Conservation (phyloP, 768 basidiomycete genomes). For the Leucosporidium creatinivorum region DNA sequence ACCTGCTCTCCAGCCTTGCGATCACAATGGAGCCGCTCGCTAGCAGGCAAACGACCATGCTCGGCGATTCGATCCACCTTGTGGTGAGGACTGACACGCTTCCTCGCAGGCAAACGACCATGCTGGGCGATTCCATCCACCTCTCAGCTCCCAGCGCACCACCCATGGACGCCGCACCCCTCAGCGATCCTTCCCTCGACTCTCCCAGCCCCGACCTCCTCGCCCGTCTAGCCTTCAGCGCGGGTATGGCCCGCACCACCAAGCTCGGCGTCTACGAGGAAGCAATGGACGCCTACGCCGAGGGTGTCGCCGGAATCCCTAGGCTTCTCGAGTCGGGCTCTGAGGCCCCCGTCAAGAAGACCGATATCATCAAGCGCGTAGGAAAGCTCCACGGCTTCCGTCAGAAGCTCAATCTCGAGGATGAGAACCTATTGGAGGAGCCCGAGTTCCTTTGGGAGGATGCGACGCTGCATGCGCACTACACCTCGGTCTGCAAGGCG, state of each 20-base stretch:
- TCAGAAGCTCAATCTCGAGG: conserved; percentile 81
- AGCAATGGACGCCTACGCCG: conserved; percentile 34
- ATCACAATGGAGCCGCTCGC: too few species aligned
- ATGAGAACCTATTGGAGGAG: conserved; percentile 79
- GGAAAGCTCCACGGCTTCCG: conserved; percentile 86
- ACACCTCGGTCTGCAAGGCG: conserved; percentile 74
- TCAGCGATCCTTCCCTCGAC: background rate
- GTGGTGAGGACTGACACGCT: background rate
- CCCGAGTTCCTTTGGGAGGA: conserved; percentile 94
- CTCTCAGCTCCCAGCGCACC: conserved; percentile 2
- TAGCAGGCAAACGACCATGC: conserved; percentile 19
- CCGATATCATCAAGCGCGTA: conserved; percentile 80
- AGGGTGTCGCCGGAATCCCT: conserved; percentile 25
- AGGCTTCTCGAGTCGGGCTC: conserved; percentile 29
- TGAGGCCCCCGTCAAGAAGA: conserved; percentile 39
- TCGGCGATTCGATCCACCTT: conserved; percentile 22
- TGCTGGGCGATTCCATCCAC: conserved; percentile 24
- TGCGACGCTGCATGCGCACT: conserved; percentile 69
- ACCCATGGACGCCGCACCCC: background rate
- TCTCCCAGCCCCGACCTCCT: conserved; percentile 26
- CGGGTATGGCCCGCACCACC: conserved; percentile 33
- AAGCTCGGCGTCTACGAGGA: conserved; percentile 39
- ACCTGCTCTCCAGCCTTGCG: background rate
- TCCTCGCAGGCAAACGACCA: conserved; percentile 14
- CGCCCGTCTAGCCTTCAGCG: conserved; percentile 33